These are phyloP conservation scores for Chiua virens DNA, from an alignment of 768 basidiomycete genomes.

Conservation along the genomic window DNA sequence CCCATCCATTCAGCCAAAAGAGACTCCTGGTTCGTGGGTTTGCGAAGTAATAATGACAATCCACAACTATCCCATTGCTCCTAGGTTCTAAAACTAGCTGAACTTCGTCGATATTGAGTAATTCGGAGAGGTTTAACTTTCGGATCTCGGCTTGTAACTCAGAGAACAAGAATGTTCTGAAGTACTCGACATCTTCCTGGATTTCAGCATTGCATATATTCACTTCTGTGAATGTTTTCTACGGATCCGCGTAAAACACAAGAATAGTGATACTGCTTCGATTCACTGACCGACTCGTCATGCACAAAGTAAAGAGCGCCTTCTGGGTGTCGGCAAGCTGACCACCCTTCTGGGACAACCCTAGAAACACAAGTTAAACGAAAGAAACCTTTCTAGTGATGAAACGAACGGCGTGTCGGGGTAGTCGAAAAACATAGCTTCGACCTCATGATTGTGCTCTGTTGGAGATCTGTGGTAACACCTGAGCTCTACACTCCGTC, in stretches of 20 bases:
- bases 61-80: conserved; percentile 8
- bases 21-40: conserved; percentile 45
- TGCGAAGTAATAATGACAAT: conserved; percentile 51
- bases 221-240: conserved; percentile 58
- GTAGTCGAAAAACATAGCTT: conserved; percentile 18
- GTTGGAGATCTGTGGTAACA: conserved; percentile 9
- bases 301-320: conserved; percentile 60
- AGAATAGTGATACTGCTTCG: not conserved
- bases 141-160: conserved; percentile 21
- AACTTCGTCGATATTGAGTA: conserved; percentile 31
- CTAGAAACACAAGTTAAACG: conserved; percentile 5
- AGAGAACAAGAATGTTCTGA: conserved; percentile 21
- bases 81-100: conserved; percentile 49
- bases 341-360: conserved; percentile 41
- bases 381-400: not conserved
- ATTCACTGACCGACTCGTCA: conserved; percentile 39
- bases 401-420: conserved; percentile 20
- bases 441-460: conserved; percentile 3
- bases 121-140: conserved; percentile 10
- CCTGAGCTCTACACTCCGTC: not conserved
- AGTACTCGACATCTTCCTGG: conserved; percentile 35
- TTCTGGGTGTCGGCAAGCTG: conserved; percentile 52
- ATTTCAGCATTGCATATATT: conserved; percentile 44
- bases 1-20: conserved; percentile 53
- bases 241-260: conserved; percentile 14